phyloP scores from a whole-genome alignment of 331 rosid species.

The Phaseolus coccineus region DNA sequence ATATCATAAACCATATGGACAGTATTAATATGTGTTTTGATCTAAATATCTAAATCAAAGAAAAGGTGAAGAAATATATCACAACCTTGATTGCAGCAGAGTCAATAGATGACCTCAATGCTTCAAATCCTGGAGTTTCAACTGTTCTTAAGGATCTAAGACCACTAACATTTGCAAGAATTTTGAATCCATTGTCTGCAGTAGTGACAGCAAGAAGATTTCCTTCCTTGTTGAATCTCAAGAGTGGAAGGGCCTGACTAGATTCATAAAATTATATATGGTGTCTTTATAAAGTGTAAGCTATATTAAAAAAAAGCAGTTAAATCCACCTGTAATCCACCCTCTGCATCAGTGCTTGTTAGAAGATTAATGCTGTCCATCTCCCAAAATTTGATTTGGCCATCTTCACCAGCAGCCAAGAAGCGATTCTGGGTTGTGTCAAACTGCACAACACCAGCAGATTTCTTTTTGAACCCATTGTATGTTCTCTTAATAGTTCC shows the following conservation, averaged over 20 bases:
- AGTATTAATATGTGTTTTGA: slow-evolving; percentile 26
- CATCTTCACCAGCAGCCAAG: slow-evolving; percentile 91
- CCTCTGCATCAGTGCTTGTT: slow-evolving; percentile 71
- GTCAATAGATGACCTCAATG: slow-evolving; percentile 74
- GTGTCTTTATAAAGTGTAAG: slow-evolving; percentile 28
- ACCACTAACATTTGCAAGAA: slow-evolving; percentile 81
- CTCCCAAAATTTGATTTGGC: slow-evolving; percentile 91
- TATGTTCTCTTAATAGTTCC: slow-evolving; percentile 80
- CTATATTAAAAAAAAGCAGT: slow-evolving; percentile 29
- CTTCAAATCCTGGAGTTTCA: slow-evolving; percentile 74
- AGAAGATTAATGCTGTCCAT: slow-evolving; percentile 70
- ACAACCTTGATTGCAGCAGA: slow-evolving; percentile 74
- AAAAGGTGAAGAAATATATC: slow-evolving; percentile 25
- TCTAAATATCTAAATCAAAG: slow-evolving; percentile 32
- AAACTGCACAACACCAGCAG: slow-evolving; percentile 81
- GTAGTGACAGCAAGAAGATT: slow-evolving; percentile 89
- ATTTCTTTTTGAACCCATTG: slow-evolving; percentile 82
- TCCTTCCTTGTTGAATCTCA: slow-evolving; percentile 89
- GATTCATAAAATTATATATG: slow-evolving; percentile 43
- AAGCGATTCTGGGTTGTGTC: slow-evolving; percentile 86
- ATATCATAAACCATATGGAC: slow-evolving; percentile 39
- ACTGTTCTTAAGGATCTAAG: slow-evolving; percentile 63
- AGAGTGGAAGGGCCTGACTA: slow-evolving; percentile 79
- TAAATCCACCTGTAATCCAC: slow-evolving; percentile 74
- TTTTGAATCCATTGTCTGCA: slow-evolving; percentile 75